phyloP scores from a whole-genome alignment of 1,284 basidiomycete genomes.

The Apiotrichum brassicae region DNA sequence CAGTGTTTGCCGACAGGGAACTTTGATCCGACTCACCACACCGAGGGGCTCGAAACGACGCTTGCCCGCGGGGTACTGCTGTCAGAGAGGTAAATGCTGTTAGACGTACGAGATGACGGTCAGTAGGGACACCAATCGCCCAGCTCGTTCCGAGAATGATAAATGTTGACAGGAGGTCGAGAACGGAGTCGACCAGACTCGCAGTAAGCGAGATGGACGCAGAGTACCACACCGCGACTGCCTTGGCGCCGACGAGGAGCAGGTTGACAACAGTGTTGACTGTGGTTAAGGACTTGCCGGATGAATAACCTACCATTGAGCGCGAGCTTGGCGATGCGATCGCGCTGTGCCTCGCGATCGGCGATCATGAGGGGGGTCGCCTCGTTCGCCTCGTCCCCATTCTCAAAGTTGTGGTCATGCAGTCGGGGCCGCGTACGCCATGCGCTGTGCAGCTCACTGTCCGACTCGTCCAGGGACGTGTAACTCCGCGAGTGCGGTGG shows the following conservation, averaged over 20 bases:
- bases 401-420: slow-evolving; percentile 3
- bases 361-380: slow-evolving; percentile 23
- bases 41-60: slow-evolving; percentile 50
- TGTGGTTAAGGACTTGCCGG: slow-evolving; percentile 12
- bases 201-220: slow-evolving; percentile 55
- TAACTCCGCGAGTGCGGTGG: neutral
- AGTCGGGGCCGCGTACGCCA: slow-evolving; percentile 17
- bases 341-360: slow-evolving; percentile 30
- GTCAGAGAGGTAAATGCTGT: neutral
- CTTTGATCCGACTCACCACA: slow-evolving; percentile 26
- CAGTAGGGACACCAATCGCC: slow-evolving; percentile 43
- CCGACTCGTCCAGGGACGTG: neutral
- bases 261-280: slow-evolving; percentile 50
- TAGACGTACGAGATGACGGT: slow-evolving; percentile 28
- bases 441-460: slow-evolving; percentile 10
- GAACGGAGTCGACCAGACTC: slow-evolving; percentile 52
- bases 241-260: slow-evolving; percentile 51
- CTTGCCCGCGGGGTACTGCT: slow-evolving; percentile 52
- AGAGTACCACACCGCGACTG: slow-evolving; percentile 51
- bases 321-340: slow-evolving; percentile 35
- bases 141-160: slow-evolving; percentile 46
- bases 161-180: slow-evolving; percentile 53
- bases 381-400: slow-evolving; percentile 15
- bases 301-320: slow-evolving; percentile 32
- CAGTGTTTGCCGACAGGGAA: slow-evolving; percentile 32